Conservation (phyloP, 768 basidiomycete genomes). For the Rhodotorula paludigena region DNA sequence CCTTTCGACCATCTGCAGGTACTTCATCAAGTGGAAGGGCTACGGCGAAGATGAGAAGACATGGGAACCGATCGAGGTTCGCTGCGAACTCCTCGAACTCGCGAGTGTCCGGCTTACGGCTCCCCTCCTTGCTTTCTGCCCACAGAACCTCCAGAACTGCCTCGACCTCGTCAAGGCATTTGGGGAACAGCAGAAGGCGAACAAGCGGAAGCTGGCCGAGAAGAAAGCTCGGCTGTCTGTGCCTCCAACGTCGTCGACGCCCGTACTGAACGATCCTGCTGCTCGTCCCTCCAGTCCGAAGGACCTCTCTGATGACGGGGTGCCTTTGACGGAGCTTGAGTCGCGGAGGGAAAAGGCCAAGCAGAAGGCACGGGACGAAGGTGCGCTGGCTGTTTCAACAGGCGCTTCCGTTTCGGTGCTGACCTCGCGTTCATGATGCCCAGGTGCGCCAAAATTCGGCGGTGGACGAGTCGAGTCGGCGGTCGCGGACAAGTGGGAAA, state of each 20-base stretch:
- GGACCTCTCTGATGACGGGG: too few relatives aligned
- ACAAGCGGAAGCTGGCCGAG: neutral
- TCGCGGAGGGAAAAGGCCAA: neutral
- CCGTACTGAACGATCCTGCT: too few relatives aligned
- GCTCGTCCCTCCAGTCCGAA: neutral
- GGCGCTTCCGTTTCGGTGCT: too few relatives aligned
- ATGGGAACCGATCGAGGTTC: conserved; percentile 23
- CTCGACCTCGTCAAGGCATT: conserved; percentile 11
- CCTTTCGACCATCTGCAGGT: neutral
- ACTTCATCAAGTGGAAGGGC: conserved; percentile 33
- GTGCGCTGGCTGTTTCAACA: neutral
- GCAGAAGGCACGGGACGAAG: conserved; percentile 8
- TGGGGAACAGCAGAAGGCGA: neutral
- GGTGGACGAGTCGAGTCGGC: neutral
- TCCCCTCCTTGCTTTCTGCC: neutral
- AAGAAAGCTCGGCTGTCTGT: neutral
- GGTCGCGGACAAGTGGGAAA: conserved; percentile 28
- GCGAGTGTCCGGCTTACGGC: too few relatives aligned
- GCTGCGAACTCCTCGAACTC: neutral
- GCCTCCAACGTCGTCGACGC: neutral
- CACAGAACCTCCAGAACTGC: conserved; percentile 22
- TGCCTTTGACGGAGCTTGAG: conserved; percentile 2
- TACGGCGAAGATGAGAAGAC: conserved; percentile 16
- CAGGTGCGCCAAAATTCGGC: neutral
- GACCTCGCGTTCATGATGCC: neutral